A percentile compares a stretch with the other conserved stretches of the same genome.
Evolutionary conservation across 2,329 filamentous ascomycete genomes (phyloP).

Genomic region (Calonectria pseudoreteaudii): DNA sequence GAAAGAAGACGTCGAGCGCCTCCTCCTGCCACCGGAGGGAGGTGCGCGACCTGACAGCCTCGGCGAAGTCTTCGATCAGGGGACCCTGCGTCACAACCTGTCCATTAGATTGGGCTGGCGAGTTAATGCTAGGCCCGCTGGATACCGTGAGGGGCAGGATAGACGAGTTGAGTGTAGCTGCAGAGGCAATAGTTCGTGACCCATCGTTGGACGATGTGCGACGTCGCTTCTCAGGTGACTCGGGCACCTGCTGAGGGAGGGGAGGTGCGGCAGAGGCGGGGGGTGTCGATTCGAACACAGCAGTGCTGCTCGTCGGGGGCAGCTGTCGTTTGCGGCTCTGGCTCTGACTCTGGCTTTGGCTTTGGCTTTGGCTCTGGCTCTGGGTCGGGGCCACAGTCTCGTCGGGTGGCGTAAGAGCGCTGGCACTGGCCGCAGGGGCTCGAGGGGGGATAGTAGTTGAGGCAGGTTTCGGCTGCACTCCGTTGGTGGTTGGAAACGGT

Average conservation of each 20-base stretch:
- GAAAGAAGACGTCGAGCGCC: conserved; percentile 70
- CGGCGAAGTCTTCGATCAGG: conserved; percentile 54
- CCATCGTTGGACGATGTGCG: conserved; percentile 45
- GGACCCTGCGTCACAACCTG: conserved; percentile 33
- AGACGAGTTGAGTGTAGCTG: conserved; percentile 46
- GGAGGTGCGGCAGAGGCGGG: conserved; percentile 29
- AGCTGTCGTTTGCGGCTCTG: conserved; percentile 56
- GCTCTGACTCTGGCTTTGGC: too few species aligned
- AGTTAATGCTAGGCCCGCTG: conserved; percentile 31
- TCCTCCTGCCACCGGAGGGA: conserved; percentile 66
- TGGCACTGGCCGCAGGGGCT: conserved; percentile 53
- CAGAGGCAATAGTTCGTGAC: conserved; percentile 40
- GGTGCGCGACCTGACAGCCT: conserved; percentile 54
- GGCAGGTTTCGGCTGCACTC: conserved; percentile 40
- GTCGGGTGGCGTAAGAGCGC: conserved; percentile 67
- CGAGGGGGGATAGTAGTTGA: conserved; percentile 53
- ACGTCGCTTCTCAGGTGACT: conserved; percentile 49
- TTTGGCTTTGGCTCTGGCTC: too few species aligned
- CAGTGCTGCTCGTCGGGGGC: conserved; percentile 30
- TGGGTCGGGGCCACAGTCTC: conserved; percentile 56
- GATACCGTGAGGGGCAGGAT: conserved; percentile 34
- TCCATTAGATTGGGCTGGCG: conserved; percentile 36
- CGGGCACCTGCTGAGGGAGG: conserved; percentile 42
- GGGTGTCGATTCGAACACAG: conserved; percentile 38
- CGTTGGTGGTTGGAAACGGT: conserved; percentile 38